Conservation (phyloP, 768 basidiomycete genomes). For the Leucocoprinus leucothites region DNA sequence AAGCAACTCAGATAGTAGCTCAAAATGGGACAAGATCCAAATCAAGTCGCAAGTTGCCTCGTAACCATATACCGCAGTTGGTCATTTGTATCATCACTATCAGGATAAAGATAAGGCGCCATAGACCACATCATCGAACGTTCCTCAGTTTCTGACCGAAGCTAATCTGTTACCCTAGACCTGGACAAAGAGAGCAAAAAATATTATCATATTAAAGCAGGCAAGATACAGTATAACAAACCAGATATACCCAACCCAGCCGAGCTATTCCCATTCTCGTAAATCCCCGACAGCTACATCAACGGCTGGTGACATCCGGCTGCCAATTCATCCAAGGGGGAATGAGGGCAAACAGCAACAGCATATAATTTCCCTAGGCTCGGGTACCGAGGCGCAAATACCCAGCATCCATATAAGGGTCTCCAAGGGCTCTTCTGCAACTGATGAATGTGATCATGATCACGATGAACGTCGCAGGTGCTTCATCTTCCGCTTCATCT, state of each 20-base stretch:
- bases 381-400: neutral
- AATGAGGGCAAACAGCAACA: no score
- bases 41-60: neutral
- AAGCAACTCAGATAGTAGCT: neutral
- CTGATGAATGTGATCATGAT: neutral
- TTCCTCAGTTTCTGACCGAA: neutral
- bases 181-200: neutral
- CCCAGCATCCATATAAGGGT: neutral
- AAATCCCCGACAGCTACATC: neutral
- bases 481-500: slow-evolving; percentile 35
- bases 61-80: neutral
- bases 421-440: neutral
- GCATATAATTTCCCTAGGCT: neutral
- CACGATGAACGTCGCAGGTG: slow-evolving; percentile 14
- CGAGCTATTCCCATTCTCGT: neutral
- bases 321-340: no score
- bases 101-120: slow-evolving; percentile 2
- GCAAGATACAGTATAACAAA: slow-evolving; percentile 2
- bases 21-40: slow-evolving; percentile 2
- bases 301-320: neutral
- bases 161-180: neutral
- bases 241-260: neutral
- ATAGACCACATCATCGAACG: neutral
- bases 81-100: neutral
- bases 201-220: slow-evolving; percentile 6